Conservation (phyloP, 176 grass and related monocot genomes). For the Rhynchospora breviuscula region DNA sequence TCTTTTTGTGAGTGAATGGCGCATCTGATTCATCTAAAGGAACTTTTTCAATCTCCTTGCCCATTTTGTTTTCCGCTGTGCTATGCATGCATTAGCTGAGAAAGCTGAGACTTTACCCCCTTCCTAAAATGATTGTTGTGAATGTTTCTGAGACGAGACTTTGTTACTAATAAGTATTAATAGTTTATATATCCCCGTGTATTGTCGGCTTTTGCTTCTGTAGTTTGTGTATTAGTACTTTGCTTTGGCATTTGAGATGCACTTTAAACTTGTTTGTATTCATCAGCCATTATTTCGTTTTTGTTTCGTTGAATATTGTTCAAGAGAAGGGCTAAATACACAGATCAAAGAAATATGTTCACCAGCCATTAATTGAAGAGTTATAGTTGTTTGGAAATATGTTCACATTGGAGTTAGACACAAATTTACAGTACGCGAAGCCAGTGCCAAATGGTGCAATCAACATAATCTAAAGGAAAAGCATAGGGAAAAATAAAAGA, state of each 20-base stretch:
- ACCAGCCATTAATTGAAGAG: no score
- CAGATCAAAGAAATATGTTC: no score
- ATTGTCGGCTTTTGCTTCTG: background rate
- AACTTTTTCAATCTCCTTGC: slow-evolving; percentile 35
- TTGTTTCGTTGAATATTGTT: background rate
- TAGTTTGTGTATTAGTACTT: background rate
- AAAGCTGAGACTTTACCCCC: slow-evolving; percentile 36
- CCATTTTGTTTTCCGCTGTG: slow-evolving; percentile 79
- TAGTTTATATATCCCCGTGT: background rate
- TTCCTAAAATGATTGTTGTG: slow-evolving; percentile 7
- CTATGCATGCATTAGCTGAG: slow-evolving; percentile 66
- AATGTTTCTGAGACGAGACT: slow-evolving; percentile 8
- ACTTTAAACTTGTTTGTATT: background rate
- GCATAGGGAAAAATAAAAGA: no score
- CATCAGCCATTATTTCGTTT: background rate
- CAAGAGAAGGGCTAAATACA: background rate
- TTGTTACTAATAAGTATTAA: slow-evolving; percentile 11
- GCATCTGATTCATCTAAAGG: slow-evolving; percentile 6
- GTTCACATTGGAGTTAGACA: no score
- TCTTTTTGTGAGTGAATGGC: slow-evolving; percentile 19
- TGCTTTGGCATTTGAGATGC: background rate
- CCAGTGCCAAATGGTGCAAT: no score
- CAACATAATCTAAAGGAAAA: no score
- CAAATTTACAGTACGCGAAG: no score
- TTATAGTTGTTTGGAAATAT: no score